Percentiles rank a stretch among this genome's conserved stretches.
These are phyloP conservation scores for Furcasterigmium furcatum DNA, from an alignment of 2,329 filamentous ascomycete genomes.

Conservation along the genomic window DNA sequence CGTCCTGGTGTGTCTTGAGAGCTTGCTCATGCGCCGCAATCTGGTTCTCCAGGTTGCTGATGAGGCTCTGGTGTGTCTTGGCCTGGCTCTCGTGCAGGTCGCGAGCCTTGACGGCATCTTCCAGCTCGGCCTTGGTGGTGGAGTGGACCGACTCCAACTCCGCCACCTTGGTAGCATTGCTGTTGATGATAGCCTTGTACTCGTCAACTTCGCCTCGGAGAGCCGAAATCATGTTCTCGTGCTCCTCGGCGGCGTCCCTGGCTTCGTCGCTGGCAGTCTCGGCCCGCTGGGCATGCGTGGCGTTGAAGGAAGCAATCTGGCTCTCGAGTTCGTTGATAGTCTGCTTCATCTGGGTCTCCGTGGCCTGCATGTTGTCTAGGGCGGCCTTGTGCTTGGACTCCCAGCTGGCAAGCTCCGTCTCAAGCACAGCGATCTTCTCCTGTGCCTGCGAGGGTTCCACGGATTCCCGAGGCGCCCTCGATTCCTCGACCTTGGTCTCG, in stretches of 20 bases:
- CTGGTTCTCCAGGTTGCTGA: constrained; percentile 53
- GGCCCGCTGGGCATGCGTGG: constrained; percentile 41
- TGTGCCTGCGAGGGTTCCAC: constrained; percentile 32
- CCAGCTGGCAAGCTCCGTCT: constrained; percentile 71
- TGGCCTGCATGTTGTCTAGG: constrained; percentile 66
- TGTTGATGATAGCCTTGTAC: constrained; percentile 71
- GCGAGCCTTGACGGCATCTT: constrained; percentile 60
- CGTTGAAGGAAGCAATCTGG: constrained; percentile 50
- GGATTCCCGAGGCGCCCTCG: constrained; percentile 12
- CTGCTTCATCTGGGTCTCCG: constrained; percentile 68
- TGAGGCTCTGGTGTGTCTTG: constrained; percentile 41
- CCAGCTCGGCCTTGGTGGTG: constrained; percentile 63
- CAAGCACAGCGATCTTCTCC: constrained; percentile 60
- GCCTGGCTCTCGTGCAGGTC: constrained; percentile 45
- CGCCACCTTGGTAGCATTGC: constrained; percentile 65
- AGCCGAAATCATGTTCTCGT: constrained; percentile 56
- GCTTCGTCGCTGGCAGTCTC: constrained; percentile 37
- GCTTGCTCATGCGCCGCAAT: constrained; percentile 57
- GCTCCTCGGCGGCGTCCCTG: constrained; percentile 47
- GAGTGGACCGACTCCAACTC: constrained; percentile 72
- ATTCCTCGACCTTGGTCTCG: constrained; percentile 19
- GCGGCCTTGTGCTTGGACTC: constrained; percentile 71
- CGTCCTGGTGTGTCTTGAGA: constrained; percentile 51
- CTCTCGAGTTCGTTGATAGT: constrained; percentile 73
- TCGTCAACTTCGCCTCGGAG: constrained; percentile 72